Base-by-base conservation (phyloP, 345 rosid species). In the Citrus unshiu region DNA sequence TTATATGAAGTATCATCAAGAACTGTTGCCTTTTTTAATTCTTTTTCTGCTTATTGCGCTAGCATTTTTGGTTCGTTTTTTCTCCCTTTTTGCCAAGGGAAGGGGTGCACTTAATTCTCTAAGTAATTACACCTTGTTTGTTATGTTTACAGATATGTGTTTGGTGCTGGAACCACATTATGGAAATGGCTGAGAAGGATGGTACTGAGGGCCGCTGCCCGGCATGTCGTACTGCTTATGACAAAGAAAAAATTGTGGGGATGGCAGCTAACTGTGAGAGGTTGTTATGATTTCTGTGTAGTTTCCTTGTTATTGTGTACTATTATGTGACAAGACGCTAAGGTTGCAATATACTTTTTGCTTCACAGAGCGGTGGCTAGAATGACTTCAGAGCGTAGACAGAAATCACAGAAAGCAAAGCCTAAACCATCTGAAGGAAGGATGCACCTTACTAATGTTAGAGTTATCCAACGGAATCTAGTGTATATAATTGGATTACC, bases 111-210 rank as follows among this genome's bases (percentile, higher is more conserved):
- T 51, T 73, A 34, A 9, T 73, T 73, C 66, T 73, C 2, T 60
- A 6, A 37, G 32, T 37, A 73, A 3, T 39, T 59, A 16, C 30
- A 10, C 25, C 16, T 60, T 37, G 6, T 39, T 74, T 70, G 9
- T 49, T 19, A 39, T 66, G 56, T 43, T 70, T 56, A 35, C 83
- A 93, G 98, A 85, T 95, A 74, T 95, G 98, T 89, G 95, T 95
- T 75, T 95, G 98, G 98, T 95, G 98, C 73, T 95, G 98, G 98
- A 92, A 95, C 86, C 97, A 95, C 76, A 81, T 95, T 30, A 90
- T 91, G 91, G 95, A 95, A 75, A 91, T 95, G 98, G 98, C 98
- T 49, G 97, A 92, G 86, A 95, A 90, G 91, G 97, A 89, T 83
- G 90, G 82, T 14, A 77, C 87, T 16, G 97, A 91, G 82, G 98